Base-by-base conservation (phyloP, 2,329 filamentous ascomycete species). In the Epichloe gansuensis region DNA sequence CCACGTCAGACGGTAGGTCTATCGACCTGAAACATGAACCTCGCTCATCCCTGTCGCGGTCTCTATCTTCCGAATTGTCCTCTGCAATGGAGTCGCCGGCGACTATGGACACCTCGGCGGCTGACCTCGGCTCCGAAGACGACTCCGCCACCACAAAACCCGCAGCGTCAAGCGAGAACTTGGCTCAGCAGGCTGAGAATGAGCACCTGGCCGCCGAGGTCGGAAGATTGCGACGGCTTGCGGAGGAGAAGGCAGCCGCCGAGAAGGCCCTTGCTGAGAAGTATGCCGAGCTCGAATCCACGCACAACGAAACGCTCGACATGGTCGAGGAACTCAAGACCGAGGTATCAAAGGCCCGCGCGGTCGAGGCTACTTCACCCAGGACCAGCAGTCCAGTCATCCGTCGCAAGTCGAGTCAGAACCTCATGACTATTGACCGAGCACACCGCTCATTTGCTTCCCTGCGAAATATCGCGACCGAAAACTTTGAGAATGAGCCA, bases 1-100 rank as follows among this genome's bases (percentile, higher is more conserved):
- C 93, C 83, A 84, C 93, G 80, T 89, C 83, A 57, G 84, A 90
- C 64, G 75, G 77, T 62, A 83, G 81, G 71, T 81, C 82, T 63
- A 85, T 80, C 71, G 85, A 82, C 65, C 72, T 80, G 67, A 90
- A 84, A 72, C 78, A 83, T 73, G 74, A 71, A 50, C 69, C 76
- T 72, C 71, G 66, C 59, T 88, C 86, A 69, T 91, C 87, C 63
- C 60, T 65, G 39, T 91, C 89, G 73, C 89, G 85, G 68, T 95
- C 90, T 64, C 85, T 96, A 61, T 96, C 89, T 59, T 93, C 89
- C 72, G 93, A 97, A 72, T 80, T 95, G 67, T 95, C 88, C 63
- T 95, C 86, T 67, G 88, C 81, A 75, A 81, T 86, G 78, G 86
- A 86, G 63, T 88, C 86, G 65, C 81, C 81, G 61, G 75, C 76